Base-by-base conservation (phyloP, 352 stramenopile species). In the Globisporangium irregulare region DNA sequence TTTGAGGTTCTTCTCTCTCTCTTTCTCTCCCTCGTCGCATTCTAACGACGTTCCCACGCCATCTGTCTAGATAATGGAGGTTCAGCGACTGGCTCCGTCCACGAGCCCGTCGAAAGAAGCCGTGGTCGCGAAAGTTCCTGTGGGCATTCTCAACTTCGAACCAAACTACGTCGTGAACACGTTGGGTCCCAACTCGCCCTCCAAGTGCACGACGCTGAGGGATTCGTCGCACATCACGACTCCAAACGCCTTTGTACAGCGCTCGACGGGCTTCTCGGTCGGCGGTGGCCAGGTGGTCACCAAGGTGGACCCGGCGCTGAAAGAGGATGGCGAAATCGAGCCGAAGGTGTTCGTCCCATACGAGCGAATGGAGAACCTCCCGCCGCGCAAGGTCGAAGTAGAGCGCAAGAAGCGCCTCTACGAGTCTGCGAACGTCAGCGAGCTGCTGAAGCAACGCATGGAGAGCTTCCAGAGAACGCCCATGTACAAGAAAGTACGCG, bases 311-410 rank as follows among this genome's bases (percentile, higher is more conserved):
- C 76, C 73, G 4, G 74, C 78, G 12, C 72, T 83, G 59, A 60
- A 72, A 34, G 74, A 82, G 50, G 79, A 86, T 24, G 82, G 82
- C 64, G 74, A 85, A 62, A 85, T 91, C 18, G 80, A 92, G 27
- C 84, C 84, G 4, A 92, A 92, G 34, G 84, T 92, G 29, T 92
- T 90, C 66, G 79, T 92, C 3, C 82, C 84, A 12, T 86, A 87
- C 59, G 76, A 88, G 54, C 79, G 80, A n/a, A 78, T 77, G 24
- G 64, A 76, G n/a, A 54, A 82, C 62, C 66, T 84, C 20, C 79
- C 84, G 4, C 84, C 84, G 22, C 82, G 84, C 1, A 84, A 90
- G 50, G 81, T 92, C 34, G 82, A 90, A 67, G 82, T 92, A 2
- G 84, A 92, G 59, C 73, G 82, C 18, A 91, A 91, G 68, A 89